Evolutionary conservation across 2,329 filamentous ascomycete genomes (phyloP), one percentile per base, ranked within the genome.

Genomic region (Ophiostoma perfectum): DNA sequence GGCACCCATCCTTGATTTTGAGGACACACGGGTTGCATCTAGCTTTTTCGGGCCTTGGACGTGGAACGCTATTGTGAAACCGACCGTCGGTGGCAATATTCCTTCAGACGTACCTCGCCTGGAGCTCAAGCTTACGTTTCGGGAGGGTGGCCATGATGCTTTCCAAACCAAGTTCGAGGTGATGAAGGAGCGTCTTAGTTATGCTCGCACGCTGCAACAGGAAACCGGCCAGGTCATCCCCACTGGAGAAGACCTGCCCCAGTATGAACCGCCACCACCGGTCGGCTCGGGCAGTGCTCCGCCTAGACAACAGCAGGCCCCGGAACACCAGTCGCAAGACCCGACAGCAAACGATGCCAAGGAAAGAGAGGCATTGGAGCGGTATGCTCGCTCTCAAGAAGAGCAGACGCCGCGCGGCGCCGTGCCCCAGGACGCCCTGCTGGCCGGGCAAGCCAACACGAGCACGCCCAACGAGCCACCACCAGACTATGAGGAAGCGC

Each of bases 1-100:
- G 58, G 88, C 90, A 0, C 93, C 93, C 55, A 90, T 97, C 70
- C 85, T 97, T 72, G 93, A 94, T 76, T 86, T 96, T 62, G 87
- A 91, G 78, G 94, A 98, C 78, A 90, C 90, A 6, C 91, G 91
- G 75, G 90, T 96, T 70, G 88, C 89, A 44, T 91, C 93, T 2
- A 93, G 94, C 45, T 96, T 93, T 83, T 96, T 97, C 77, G 93
- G 94, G 27, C 90, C 92, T 4, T 97, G 96, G 82, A 90, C 91
- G 72, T 98, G 93, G 93, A 88, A 88, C 68, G 90, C 90, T 38
- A 81, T 89, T 62, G 87, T 96, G 69, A 89, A 90, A 74, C 92
- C 94, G 1, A 91, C 96, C 38, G 81, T 89, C 0, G 91, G 91
- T 47, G 95, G 95, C 49, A 91, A 92, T 65, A 91, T 97, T 66